Evolutionary conservation across 805 yeast species (phyloP), one percentile per base, ranked within the genome.

Genomic region (Pichia kluyveri): DNA sequence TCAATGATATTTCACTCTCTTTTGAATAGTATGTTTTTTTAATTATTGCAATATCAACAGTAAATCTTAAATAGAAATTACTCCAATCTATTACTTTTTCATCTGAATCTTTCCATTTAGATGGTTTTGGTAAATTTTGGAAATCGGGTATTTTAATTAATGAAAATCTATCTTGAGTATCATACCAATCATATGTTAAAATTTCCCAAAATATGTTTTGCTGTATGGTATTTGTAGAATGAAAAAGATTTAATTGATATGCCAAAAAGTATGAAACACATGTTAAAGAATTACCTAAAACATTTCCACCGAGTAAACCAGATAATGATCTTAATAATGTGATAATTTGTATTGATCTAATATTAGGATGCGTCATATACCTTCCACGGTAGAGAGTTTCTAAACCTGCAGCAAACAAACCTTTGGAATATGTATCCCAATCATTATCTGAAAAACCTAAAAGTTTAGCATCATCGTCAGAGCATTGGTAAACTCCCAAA

Each of bases 321-420:
- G 63, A 56, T 27, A 59, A 56, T 8, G 61, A 45, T 39, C 62
- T 60, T 34, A 66, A 34, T 27, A 67, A 46, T 5, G 61, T 46
- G 44, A 59, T 59, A 5, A 55, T 42, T 47, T 67, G 69, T 28
- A 67, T 44, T 1, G 63, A 46, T 23, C 45, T 47, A 2, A 64
- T 44, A 31, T 57, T 56, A 4, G 66, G 64, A 42, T 54, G 53
- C n/a, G 65, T 60, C 61, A 65, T 56, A 42, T 53, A 65, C 38
- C 68, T 54, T 15, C 67, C 68, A 31, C 70, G 51, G 42, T 52
- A 61, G 11, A 66, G 53, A 44, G 62, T 60, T 45, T 67, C 71
- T 19, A 66, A 48, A 2, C 62, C 57, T 41, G 66, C 61, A 4
- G 62, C 56, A 45, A 63, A 61, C 19, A 65, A 55, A 0, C 56